Evolutionary conservation across 441 rosid species (phyloP).

Genomic region (Arabidopsis hybrid): DNA sequence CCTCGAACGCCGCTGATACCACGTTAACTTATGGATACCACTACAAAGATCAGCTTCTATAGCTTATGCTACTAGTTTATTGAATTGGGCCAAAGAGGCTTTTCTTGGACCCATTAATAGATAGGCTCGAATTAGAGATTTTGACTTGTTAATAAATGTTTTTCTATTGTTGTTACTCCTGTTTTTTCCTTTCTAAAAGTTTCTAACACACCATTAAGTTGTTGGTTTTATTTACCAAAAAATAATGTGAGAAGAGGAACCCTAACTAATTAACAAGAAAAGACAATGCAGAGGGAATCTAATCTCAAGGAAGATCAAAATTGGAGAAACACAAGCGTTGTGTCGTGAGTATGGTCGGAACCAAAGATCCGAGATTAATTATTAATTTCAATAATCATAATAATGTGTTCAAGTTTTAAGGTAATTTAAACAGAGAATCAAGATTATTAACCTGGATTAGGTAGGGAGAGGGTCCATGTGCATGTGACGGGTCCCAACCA

Average conservation of each 20-base stretch:
- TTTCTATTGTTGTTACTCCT: background rate
- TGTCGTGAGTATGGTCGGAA: slow-evolving; percentile 41
- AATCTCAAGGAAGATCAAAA: slow-evolving; percentile 36
- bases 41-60: no score
- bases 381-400: slow-evolving; percentile 24
- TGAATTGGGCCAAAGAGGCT: no score
- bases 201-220: background rate
- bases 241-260: background rate
- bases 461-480: slow-evolving; percentile 43
- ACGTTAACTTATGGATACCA: no score
- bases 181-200: background rate
- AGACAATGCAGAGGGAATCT: slow-evolving; percentile 33
- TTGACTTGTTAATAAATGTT: background rate
- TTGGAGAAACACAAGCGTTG: slow-evolving; percentile 18
- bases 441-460: slow-evolving; percentile 36
- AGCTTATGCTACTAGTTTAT: no score
- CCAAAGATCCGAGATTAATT: slow-evolving; percentile 17
- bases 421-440: slow-evolving; percentile 25
- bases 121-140: background rate
- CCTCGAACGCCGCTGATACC: no score
- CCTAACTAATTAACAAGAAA: slow-evolving; percentile 28
- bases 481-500: slow-evolving; percentile 48
- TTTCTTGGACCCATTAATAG: no score
- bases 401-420: slow-evolving; percentile 20
- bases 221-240: background rate